Conservation (phyloP, 2,329 filamentous ascomycete species). For the Penicillium sp. region DNA sequence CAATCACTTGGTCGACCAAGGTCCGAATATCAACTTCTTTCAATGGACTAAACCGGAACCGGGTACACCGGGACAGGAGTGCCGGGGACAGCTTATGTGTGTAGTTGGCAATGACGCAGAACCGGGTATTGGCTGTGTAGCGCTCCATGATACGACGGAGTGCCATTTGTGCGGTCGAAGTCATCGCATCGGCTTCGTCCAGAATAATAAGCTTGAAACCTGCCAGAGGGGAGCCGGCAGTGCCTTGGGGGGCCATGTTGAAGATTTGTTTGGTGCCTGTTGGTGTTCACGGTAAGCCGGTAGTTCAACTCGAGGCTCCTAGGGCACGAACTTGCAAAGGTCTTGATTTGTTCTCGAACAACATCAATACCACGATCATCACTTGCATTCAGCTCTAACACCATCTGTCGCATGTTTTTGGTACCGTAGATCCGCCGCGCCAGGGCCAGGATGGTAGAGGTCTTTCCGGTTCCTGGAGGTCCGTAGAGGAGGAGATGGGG, state of each 20-base stretch:
- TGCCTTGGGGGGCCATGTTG: slow-evolving; percentile 53
- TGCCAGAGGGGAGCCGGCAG: slow-evolving; percentile 55
- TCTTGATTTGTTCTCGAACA: slow-evolving; percentile 98
- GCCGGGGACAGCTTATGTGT: slow-evolving; percentile 96
- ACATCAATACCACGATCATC: slow-evolving; percentile 98
- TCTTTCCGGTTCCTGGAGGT: slow-evolving; percentile 95
- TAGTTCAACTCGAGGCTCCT: background rate
- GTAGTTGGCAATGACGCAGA: slow-evolving; percentile 99
- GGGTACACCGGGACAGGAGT: slow-evolving; percentile 85
- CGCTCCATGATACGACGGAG: slow-evolving; percentile 97
- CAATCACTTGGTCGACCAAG: slow-evolving; percentile 84
- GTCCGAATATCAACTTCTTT: slow-evolving; percentile 82
- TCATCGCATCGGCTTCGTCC: slow-evolving; percentile 99
- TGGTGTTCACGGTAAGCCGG: background rate
- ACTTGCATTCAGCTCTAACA: slow-evolving; percentile 93
- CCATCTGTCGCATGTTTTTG: slow-evolving; percentile 96
- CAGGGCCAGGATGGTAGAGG: slow-evolving; percentile 90
- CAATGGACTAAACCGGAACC: slow-evolving; percentile 91
- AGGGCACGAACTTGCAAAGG: slow-evolving; percentile 68
- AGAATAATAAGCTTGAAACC: slow-evolving; percentile 94
- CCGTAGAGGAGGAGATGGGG: slow-evolving; percentile 96
- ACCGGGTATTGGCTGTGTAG: slow-evolving; percentile 95
- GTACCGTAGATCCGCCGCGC: slow-evolving; percentile 88
- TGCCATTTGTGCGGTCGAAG: slow-evolving; percentile 97
- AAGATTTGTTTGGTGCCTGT: slow-evolving; percentile 89